phyloP scores from a whole-genome alignment of 2,329 filamentous ascomycete genomes.

The Neonectria neomacrospora region DNA sequence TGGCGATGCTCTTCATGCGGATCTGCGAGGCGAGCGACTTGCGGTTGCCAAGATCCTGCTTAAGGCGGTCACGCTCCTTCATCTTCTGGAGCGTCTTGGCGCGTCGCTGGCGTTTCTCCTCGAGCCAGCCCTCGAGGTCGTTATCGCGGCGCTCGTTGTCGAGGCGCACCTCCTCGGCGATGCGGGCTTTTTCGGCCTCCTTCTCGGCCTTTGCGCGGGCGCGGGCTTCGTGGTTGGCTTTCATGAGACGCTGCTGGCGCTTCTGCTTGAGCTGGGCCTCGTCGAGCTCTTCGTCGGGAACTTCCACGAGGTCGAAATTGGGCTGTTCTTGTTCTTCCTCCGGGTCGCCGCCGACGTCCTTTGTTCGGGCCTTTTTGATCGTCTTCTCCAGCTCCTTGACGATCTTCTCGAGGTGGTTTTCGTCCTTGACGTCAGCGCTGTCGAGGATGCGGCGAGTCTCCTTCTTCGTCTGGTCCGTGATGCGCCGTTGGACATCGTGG shows the following conservation, averaged over 20 bases:
- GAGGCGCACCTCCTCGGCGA: conserved; percentile 83
- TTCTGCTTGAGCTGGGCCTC: conserved; percentile 93
- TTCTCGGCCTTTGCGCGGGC: conserved; percentile 96
- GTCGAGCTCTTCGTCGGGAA: conserved; percentile 92
- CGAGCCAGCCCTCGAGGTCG: conserved; percentile 87
- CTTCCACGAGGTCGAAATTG: conserved; percentile 87
- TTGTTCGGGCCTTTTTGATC: conserved; percentile 89
- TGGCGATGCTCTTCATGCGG: conserved; percentile 98
- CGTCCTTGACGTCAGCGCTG: conserved; percentile 91
- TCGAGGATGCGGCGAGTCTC: conserved; percentile 88
- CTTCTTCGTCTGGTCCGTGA: conserved; percentile 87
- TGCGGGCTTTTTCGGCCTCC: conserved; percentile 86
- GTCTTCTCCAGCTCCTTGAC: conserved; percentile 91
- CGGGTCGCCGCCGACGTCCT: conserved; percentile 85
- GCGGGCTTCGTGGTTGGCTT: conserved; percentile 93
- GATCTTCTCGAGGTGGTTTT: conserved; percentile 82
- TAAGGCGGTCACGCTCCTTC: conserved; percentile 92
- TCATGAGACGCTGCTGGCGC: conserved; percentile 89
- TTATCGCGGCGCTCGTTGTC: conserved; percentile 87
- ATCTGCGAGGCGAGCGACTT: conserved; percentile 97
- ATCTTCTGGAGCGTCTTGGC: conserved; percentile 79
- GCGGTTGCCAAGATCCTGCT: conserved; percentile 93
- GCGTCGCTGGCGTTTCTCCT: conserved; percentile 81
- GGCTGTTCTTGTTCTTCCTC: conserved; percentile 85
- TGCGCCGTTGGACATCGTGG: conserved; percentile 79